phyloP scores from a whole-genome alignment of 495 filamentous ascomycete species.

The Pseudotulostoma volvatum region DNA sequence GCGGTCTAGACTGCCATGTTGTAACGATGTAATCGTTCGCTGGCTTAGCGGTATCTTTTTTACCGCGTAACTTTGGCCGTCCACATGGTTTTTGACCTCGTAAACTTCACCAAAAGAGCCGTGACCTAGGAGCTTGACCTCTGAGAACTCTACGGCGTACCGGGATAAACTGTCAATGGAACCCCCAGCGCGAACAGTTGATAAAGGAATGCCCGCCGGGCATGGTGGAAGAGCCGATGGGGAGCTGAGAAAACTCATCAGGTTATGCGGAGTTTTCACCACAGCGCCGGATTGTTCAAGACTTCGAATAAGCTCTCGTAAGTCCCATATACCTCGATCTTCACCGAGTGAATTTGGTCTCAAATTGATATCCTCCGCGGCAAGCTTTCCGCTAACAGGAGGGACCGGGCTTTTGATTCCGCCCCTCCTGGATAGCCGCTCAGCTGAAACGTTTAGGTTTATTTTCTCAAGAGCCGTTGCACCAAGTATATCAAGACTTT shows the following conservation, averaged over 20 bases:
- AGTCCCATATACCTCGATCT: background rate
- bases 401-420: background rate
- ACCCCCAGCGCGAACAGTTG: slow-evolving; percentile 9
- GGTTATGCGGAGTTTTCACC: slow-evolving; percentile 1
- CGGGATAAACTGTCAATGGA: slow-evolving; percentile 14
- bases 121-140: slow-evolving; percentile 29
- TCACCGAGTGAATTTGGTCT: background rate
- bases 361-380: background rate
- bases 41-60: slow-evolving; percentile 38
- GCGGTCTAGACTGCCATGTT: slow-evolving; percentile 28
- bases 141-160: slow-evolving; percentile 27
- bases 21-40: slow-evolving; percentile 28
- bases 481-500: slow-evolving; percentile 26
- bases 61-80: slow-evolving; percentile 35
- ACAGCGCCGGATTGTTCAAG: slow-evolving; percentile 8
- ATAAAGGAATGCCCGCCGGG: slow-evolving; percentile 4
- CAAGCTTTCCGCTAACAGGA: background rate
- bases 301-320: slow-evolving; percentile 10
- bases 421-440: slow-evolving; percentile 1
- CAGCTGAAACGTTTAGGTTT: slow-evolving; percentile 12
- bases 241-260: slow-evolving; percentile 1
- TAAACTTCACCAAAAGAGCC: slow-evolving; percentile 39
- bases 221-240: background rate
- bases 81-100: slow-evolving; percentile 33
- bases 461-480: slow-evolving; percentile 22